phyloP scores from a whole-genome alignment of 495 filamentous ascomycete genomes.

The Annulohypoxylon bovei region DNA sequence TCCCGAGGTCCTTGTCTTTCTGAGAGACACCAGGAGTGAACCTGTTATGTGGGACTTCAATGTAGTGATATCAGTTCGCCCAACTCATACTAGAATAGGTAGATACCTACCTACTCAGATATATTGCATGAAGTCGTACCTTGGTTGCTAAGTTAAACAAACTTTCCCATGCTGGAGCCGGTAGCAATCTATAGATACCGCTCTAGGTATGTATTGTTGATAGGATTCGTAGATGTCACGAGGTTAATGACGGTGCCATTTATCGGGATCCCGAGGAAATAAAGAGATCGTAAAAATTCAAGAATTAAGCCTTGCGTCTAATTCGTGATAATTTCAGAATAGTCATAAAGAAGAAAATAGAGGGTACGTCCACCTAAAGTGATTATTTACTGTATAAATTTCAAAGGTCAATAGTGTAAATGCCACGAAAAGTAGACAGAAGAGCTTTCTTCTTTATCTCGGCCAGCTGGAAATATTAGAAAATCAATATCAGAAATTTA shows the following conservation, averaged over 20 bases:
- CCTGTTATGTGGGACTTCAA: not conserved
- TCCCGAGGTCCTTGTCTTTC: not conserved
- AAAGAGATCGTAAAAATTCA: not conserved
- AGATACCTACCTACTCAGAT: not conserved
- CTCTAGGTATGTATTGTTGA: not conserved
- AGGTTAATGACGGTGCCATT: not conserved
- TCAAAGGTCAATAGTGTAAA: not conserved
- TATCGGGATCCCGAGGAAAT: not conserved
- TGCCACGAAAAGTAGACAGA: not conserved
- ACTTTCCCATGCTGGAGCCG: constrained; percentile 6
- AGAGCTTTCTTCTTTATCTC: not conserved
- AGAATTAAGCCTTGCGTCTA: not conserved
- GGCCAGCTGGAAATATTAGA: not conserved
- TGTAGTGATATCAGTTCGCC: constrained; percentile 1
- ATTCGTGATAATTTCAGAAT: not conserved
- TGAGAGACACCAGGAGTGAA: not conserved
- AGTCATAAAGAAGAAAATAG: not conserved
- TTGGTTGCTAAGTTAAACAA: constrained; percentile 8
- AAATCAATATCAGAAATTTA: not conserved
- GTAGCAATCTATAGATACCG: not conserved
- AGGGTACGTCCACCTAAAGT: not conserved
- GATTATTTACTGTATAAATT: not conserved
- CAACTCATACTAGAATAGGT: not conserved
- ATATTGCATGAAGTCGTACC: not conserved
- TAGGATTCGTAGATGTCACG: not conserved